Base-by-base conservation (phyloP, 768 basidiomycete genomes). In the Brasilioporus rufonigricans region DNA sequence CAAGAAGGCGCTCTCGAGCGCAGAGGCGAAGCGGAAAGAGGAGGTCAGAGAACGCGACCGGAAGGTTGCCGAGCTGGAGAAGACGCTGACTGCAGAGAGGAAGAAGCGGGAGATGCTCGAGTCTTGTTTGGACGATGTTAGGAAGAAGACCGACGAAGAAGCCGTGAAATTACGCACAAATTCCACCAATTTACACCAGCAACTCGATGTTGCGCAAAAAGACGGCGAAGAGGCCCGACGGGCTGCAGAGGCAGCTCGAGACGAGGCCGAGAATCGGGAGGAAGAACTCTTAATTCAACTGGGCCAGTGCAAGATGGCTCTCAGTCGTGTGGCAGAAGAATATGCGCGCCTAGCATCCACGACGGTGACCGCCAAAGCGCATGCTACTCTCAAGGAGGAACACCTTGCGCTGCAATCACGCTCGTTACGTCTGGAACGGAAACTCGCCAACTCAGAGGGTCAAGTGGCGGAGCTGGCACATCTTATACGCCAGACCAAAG, bases 381-480 rank as follows among this genome's bases (percentile, higher is more conserved):
- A 80, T 56, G 63, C 63, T 19, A 57, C 62, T 8, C 73, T 86
- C 33, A 73, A 75, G 64, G 68, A 73, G 31, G 73, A 77, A 27
- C 68, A 78, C 53, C 51, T 69, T 2, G 58, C 66, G 5, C 56
- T 77, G 29, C 77, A 77, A 51, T 58, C 80, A 11, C 77, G 74
- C 9, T 69, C 73, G 24, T 67, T 76, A 26, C 82, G 86, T 27
- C 71, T 89, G 13, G 82, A 87, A 60, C 82, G 88, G 55, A 88
- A 85, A 66, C 73, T 89, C 14, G 81, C 80, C 38, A 87, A 86
- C 61, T 75, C 86, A 5, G 84, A 89, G 52, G 82, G 71, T 18
- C 87, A 90, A 64, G 84, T 87, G 21, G 67, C 73, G 13, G 87
- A 89, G 56, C 71, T 91, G 9, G 82, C 82, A 1, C 72, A 80